Base-by-base conservation (phyloP, 2,329 filamentous ascomycete genomes). In the Paramyrothecium sp. region DNA sequence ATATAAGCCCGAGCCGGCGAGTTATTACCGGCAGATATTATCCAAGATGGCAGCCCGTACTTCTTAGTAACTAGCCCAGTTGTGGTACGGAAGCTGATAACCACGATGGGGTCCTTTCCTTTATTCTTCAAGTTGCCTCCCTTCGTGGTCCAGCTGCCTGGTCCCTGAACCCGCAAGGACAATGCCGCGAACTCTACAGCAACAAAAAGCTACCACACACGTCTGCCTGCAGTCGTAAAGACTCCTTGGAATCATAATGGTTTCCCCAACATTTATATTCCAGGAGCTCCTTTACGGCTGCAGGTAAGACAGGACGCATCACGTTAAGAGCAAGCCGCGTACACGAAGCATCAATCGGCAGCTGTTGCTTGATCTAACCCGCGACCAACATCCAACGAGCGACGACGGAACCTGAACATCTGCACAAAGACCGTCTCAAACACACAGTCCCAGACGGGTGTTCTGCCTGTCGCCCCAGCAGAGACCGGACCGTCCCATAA, bases 401-500 rank as follows among this genome's bases (percentile, higher is more conserved):
- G n/a, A 52, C 5, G 50, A 52, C 50, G 22, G 13, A 33, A 52
- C 26, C 50, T 26, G n/a, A 52, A 52, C 17, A 33, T 34, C 50
- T 33, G 13, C 50, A 52, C 50, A 33, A n/a, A n/a, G n/a, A 33
- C 22, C 50, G 50, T 26, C 50, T 26, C 22, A 52, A 52, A 52
- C 20, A 52, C 26, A 52, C 26, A 52, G 22, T 34, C 22, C 33
- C 11, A 52, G 50, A 52, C 50, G 16, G 34, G 50, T n/a, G 34
- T 33, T 52, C 30, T n/a, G 50, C 50, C 34, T 26, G 3, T 52
- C 26, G 26, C 50, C 50, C 26, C 26, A 3, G 34, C 26, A 52
- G 50, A 52, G 50, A 33, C 34, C 26, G 16, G 50, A 52, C 33
- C 50, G 16, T 52, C 50, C 50, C 50, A 52, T 52, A 52, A 52